Base-by-base conservation (phyloP, 768 basidiomycete species). In the Lepiota brunneoincarnata region DNA sequence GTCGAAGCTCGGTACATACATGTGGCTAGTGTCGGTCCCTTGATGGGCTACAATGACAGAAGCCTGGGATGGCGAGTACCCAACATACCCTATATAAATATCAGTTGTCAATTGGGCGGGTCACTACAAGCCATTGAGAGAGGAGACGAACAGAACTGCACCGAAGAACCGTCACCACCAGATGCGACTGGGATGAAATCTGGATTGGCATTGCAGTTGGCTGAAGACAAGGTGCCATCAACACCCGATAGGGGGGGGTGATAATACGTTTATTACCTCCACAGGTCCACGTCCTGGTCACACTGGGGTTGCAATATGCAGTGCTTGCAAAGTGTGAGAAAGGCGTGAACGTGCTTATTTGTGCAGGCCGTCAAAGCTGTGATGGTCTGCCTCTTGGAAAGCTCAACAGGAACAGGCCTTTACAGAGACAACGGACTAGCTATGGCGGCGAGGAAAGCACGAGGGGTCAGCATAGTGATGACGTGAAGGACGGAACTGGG, bases 201-300 rank as follows among this genome's bases (percentile, higher is more conserved):
- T 6, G 57, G 44, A n/a, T 57, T 57, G 1, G 53, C 53, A 12
- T 47, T 36, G 37, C 53, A 60, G 9, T 54, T 49, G n/a, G 51
- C 40, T 47, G 20, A 17, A 7, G 18, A 37, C 17, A 47, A 26
- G 17, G 15, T 6, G 11, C 17, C 3, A 18, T 41, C 38, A 48
- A 26, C 17, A 34, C 31, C n/a, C 11, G 10, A 12, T 12, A 34
- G 39, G 4, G 23, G 17, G 2, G 7, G 23, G 12, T 10, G 28
- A 34, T 21, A 38, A 9, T 18, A 4, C n/a, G 47, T 55, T 24
- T 23, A 59, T 58, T 47, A 65, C 83, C 81, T 66, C 84, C 84
- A 59, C 81, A 83, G 24, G 74, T 61, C 82, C 83, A 84, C 17
- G 73, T 69, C 35, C 71, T 59, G 17, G 78, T 80, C 20, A 64